phyloP scores from a whole-genome alignment of 225 moss, liverwort and hornwort genomes.

The Climacium dendroides region DNA sequence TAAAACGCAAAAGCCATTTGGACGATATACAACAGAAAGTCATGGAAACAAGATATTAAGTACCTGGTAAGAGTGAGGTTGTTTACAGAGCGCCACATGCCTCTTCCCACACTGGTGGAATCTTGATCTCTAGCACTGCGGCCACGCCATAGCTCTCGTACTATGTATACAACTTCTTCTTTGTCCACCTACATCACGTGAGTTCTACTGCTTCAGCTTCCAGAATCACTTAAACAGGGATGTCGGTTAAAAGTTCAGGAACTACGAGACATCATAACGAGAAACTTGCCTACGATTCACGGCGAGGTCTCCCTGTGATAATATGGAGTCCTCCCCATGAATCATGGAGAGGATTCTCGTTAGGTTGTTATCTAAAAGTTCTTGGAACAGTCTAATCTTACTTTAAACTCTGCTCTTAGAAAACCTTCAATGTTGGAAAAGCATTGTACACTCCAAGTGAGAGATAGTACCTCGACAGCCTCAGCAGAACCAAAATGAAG shows the following conservation, averaged over 20 bases:
- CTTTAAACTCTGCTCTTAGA: neutral
- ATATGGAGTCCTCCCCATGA: neutral
- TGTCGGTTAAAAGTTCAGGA: neutral
- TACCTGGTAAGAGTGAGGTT: constrained; percentile 90
- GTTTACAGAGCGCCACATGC: constrained; percentile 98
- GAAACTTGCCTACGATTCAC: neutral
- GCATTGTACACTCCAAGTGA: neutral
- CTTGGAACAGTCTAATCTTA: neutral
- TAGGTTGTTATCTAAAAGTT: neutral
- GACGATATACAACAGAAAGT: neutral
- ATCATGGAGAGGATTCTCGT: neutral
- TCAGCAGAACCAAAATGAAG: constrained; percentile 74
- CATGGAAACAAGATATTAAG: neutral
- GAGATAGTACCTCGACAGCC: constrained; percentile 65
- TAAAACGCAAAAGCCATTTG: neutral
- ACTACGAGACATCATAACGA: neutral
- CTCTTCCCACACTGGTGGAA: constrained; percentile 72
- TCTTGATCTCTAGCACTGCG: constrained; percentile 87
- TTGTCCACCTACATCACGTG: constrained; percentile 57
- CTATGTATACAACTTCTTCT: constrained; percentile 84
- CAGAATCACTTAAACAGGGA: neutral
- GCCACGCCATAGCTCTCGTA: constrained; percentile 96
- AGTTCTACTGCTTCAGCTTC: neutral
- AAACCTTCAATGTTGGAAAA: neutral
- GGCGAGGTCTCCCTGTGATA: neutral